Base-by-base conservation (phyloP, 106 monocot genomes). In the Posidonia australis region DNA sequence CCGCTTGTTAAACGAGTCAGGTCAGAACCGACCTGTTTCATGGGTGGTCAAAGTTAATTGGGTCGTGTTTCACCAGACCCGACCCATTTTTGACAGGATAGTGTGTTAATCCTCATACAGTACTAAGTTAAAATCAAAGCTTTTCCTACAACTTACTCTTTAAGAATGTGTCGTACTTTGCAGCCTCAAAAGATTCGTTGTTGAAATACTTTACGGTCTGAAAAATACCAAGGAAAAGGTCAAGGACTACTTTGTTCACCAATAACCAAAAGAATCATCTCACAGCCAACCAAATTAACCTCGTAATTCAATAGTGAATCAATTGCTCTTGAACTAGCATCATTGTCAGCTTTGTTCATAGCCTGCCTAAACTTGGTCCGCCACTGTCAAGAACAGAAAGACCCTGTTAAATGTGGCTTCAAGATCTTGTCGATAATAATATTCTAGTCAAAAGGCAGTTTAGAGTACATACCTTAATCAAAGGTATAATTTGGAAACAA, bases 191-290 rank as follows among this genome's bases (percentile, higher is more conserved):
- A 27, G 84, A 48, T 67, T 98, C 96, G 52, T 98, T 98, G 83
- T 91, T 98, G 84, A 98, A 98, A 81, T 85, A 98, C 60, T 98
- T 98, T 62, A 98, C 96, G 19, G 96, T 98, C 96, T 98, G 83
- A 49, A 56, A 73, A 63, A 61, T 54, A 42, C 64, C 54, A 66
- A 10, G 43, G 20, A 22, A 42, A 51, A 66, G 29, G 59, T 25
- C 31, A 10, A 48, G 11, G 26, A 46, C 3, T 41, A 42, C 32
- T 23, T 23, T 9, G 22, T 7, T 24, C 51, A 43, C 51, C 16
- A 81, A 30, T 51, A 23, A 58, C 13, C 3, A 64, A 26, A 47
- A 47, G 14, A 26, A 46, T 16, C 9, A 44, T 28, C 53, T 22
- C 17, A 26, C 51, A 71, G 0, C 31, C 9, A 68, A 45, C 30